Evolutionary conservation across 768 basidiomycete genomes (phyloP), one percentile per base, ranked within the genome.

Genomic region (Boletus patriciae): DNA sequence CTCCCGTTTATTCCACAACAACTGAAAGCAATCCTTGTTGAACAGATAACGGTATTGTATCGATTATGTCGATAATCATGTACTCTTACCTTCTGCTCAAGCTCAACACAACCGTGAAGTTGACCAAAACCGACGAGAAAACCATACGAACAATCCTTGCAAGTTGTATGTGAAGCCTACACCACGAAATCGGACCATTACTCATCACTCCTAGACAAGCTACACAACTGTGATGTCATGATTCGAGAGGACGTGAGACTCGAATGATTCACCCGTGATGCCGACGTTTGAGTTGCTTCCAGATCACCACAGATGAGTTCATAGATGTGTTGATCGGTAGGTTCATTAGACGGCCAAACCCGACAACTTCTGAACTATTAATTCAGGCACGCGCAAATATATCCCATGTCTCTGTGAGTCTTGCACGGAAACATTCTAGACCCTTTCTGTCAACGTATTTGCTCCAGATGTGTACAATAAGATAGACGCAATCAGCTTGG

Each of bases 181-280:
- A 36, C 33, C 27, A 45, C 33, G 51, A 40, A 21, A 49, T 46
- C 8, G 38, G 25, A 41, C 19, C 23, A 23, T 57, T 16, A 10
- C 65, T 65, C 42, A 69, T 46, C 11, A 1, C 19, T 9, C 43
- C 6, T 59, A 92, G 90, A 93, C 70, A 94, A 92, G 72, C 73
- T 94, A 29, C 92, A 93, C 67, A 92, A 96, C 66, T 96, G 94
- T 68, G 96, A 99, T 73, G 88, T 98, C 10, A 96, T 98, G 94
- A 93, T 99, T 64, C 82, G 97, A 68, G 95, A 99, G 79, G 96
- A 99, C 74, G 94, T 97, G 64, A 63, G 72, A 37, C 31, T 40
- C 23, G 34, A 36, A 42, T 36, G 50, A 51, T 31, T 45, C 18
- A 43, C 52, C 58, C 47, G 41, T 55, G 19, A 58, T 37, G 38